phyloP scores from a whole-genome alignment of 2,329 filamentous ascomycete species.

The Verticillium alfalfae region DNA sequence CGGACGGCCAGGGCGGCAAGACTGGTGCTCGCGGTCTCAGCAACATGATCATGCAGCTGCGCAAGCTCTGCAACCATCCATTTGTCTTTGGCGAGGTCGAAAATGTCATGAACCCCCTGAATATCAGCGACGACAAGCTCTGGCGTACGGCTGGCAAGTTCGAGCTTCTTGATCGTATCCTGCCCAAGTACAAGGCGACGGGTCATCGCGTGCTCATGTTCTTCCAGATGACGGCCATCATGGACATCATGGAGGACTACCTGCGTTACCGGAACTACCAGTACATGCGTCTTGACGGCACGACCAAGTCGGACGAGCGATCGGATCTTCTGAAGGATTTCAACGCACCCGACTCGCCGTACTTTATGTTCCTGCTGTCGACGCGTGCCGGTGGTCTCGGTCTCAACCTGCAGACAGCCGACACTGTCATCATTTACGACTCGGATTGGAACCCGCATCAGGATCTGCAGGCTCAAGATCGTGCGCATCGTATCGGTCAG shows the following conservation, averaged over 20 bases:
- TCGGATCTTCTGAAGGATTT: conserved; percentile 85
- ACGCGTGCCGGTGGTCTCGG: conserved; percentile 97
- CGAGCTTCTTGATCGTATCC: conserved; percentile 82
- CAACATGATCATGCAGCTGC: conserved; percentile 99
- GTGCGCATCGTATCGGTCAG: conserved; percentile 98
- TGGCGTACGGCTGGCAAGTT: conserved; percentile 98
- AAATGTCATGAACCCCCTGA: conserved; percentile 92
- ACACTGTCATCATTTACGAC: conserved; percentile 99
- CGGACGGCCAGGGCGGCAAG: conserved; percentile 93
- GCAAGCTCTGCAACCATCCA: conserved; percentile 97
- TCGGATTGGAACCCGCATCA: conserved; percentile 99
- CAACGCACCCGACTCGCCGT: conserved; percentile 84
- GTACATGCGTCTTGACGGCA: conserved; percentile 91
- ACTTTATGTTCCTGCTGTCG: conserved; percentile 97
- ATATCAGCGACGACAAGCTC: conserved; percentile 82
- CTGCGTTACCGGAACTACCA: conserved; percentile 75
- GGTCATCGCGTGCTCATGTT: conserved; percentile 98
- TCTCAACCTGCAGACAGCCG: conserved; percentile 93
- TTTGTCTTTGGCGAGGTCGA: conserved; percentile 98
- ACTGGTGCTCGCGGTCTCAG: conserved; percentile 89
- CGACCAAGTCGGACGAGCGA: conserved; percentile 95
- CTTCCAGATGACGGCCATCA: conserved; percentile 99
- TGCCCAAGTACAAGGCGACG: conserved; percentile 88
- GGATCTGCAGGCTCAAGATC: conserved; percentile 98
- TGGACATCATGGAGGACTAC: conserved; percentile 99